Percentiles rank a stretch among this genome's conserved stretches.
Evolutionary conservation across 805 yeast species (phyloP).

Genomic region (Allodekkera sacchari): DNA sequence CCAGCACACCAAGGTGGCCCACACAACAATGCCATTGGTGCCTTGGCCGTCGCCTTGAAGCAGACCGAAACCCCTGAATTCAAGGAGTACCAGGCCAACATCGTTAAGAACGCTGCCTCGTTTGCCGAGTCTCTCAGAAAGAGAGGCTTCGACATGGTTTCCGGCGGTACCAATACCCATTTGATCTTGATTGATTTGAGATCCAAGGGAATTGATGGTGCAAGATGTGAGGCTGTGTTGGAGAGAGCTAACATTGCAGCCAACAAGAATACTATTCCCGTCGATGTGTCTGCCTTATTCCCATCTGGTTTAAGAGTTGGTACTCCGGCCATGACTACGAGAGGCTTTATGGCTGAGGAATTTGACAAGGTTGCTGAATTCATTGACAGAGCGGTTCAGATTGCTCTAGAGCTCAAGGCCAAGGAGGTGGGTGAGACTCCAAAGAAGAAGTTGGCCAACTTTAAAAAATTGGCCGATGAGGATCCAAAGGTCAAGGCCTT

Average conservation of each 20-base stretch:
- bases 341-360: slow-evolving; percentile 78
- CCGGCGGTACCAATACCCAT: slow-evolving; percentile 93
- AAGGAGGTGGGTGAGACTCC: slow-evolving; percentile 50
- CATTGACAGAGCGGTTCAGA: slow-evolving; percentile 70
- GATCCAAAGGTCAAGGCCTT: slow-evolving; percentile 51
- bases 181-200: slow-evolving; percentile 79
- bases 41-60: slow-evolving; percentile 89
- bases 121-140: slow-evolving; percentile 61
- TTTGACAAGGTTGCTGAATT: slow-evolving; percentile 73
- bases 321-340: slow-evolving; percentile 97
- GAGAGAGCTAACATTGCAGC: slow-evolving; percentile 90
- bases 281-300: slow-evolving; percentile 90
- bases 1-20: slow-evolving; percentile 99
- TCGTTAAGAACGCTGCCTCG: slow-evolving; percentile 70
- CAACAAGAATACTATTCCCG: slow-evolving; percentile 94
- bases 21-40: slow-evolving; percentile 95
- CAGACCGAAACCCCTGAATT: slow-evolving; percentile 88
- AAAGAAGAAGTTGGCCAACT: slow-evolving; percentile 55
- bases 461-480: slow-evolving; percentile 63
- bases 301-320: slow-evolving; percentile 97
- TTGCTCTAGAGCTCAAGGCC: slow-evolving; percentile 54
- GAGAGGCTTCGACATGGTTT: slow-evolving; percentile 71
- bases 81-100: slow-evolving; percentile 75
- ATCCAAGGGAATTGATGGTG: slow-evolving; percentile 83
- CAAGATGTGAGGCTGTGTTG: slow-evolving; percentile 84